Base-by-base conservation (phyloP, 2,329 filamentous ascomycete species). In the Colletotrichum sp. region DNA sequence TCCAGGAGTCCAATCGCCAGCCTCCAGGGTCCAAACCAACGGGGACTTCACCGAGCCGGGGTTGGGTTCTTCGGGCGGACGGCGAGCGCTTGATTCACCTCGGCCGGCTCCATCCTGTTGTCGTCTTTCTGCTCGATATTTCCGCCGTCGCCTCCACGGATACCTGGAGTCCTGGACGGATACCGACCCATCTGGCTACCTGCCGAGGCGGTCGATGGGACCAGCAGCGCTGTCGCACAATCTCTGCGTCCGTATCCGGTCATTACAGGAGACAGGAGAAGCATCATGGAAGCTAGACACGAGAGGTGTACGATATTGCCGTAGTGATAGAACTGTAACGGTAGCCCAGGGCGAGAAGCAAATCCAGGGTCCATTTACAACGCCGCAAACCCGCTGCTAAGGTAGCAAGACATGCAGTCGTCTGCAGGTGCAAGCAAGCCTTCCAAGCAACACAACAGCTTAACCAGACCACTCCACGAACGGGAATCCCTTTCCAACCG, bases 311-410 rank as follows among this genome's bases (percentile, higher is more conserved):
- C 26, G 32, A 59, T 24, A 44, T 24, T 52, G 44, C 44, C n/a
- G 18, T 18, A 52, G 12, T 21, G 44, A 52, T 21, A 52, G 44
- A 52, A 52, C n/a, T 52, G n/a, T 52, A 52, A 52, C 44, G n/a
- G 44, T 21, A 52, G 44, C 44, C n/a, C 44, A 52, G n/a, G 44
- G 10, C 10, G n/a, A 52, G 55, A 39, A 16, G 9, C 12, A 52
- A 76, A 59, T 73, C 16, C 73, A 76, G 73, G 73, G 73, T 73
- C 70, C 73, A 76, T 72, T 44, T 59, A 57, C 73, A 67, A 28
- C 63, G 69, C 64, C 70, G 69, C 73, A 76, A 76, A 49, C 55
- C 73, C 69, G 73, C 69, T 44, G 28, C 32, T 34, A 18, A 32
- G n/a, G 26, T 24, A 64, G 30, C 44, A 18, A 70, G 18, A 13